These are phyloP conservation scores for Trametes polyzona DNA, from an alignment of 1,284 basidiomycete genomes.

Conservation along the genomic window DNA sequence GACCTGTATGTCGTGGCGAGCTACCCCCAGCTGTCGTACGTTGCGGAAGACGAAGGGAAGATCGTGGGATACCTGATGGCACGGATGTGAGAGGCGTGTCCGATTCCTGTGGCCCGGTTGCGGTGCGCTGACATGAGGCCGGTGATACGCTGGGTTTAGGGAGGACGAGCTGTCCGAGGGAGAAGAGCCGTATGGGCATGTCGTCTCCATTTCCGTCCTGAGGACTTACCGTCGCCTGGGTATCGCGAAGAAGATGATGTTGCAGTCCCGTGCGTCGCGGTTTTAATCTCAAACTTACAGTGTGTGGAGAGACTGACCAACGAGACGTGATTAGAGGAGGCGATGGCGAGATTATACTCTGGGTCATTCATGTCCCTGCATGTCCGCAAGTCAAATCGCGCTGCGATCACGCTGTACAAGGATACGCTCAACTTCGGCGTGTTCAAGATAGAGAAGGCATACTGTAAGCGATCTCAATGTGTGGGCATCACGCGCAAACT, in stretches of 20 bases:
- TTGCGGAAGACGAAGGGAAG: slow-evolving; percentile 89
- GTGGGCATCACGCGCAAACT: background rate
- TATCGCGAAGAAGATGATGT: slow-evolving; percentile 87
- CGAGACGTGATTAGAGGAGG: too few relatives aligned
- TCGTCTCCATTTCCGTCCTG: slow-evolving; percentile 90
- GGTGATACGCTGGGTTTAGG: too few relatives aligned
- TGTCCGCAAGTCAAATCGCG: slow-evolving; percentile 85
- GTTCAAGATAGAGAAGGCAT: slow-evolving; percentile 75
- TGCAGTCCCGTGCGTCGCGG: slow-evolving; percentile 71
- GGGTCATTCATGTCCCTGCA: slow-evolving; percentile 82
- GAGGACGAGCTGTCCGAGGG: slow-evolving; percentile 69
- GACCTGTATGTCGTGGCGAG: slow-evolving; percentile 88
- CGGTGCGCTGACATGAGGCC: slow-evolving; percentile 11
- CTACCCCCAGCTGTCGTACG: slow-evolving; percentile 94
- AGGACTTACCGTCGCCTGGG: slow-evolving; percentile 85
- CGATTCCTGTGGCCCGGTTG: background rate
- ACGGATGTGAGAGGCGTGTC: slow-evolving; percentile 71
- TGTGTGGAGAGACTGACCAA: too few relatives aligned
- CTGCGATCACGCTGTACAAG: slow-evolving; percentile 82
- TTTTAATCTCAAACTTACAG: slow-evolving; percentile 3
- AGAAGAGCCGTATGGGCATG: slow-evolving; percentile 78
- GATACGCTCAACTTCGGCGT: slow-evolving; percentile 84
- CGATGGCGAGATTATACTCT: slow-evolving; percentile 80
- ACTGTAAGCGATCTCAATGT: slow-evolving; percentile 62
- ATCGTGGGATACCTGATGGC: slow-evolving; percentile 95